Evolutionary conservation across 2,329 filamentous ascomycete species (phyloP), one percentile per base, ranked within the genome.

Genomic region (Aspergillus tamarii): DNA sequence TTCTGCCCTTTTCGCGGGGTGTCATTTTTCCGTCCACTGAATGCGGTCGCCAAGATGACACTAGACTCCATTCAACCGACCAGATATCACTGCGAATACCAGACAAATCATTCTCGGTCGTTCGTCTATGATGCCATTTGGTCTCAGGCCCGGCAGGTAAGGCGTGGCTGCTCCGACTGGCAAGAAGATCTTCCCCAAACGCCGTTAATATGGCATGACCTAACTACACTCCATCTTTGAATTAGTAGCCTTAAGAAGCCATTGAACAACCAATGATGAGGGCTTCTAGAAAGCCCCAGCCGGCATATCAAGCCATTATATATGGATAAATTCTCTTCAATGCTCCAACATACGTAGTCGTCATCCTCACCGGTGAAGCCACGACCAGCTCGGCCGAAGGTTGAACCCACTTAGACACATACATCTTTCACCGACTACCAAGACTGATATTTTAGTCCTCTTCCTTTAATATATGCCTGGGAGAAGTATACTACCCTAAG

Each of bases 11-110:
- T 39, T 56, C 54, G 41, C 50, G 56, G 52, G 39, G 48, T 60
- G 55, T 34, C 30, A 52, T 57, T 68, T 68, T 68, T 67, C 65
- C 61, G 61, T 67, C 66, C 65, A 67, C 61, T 66, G 50, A 52
- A 28, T 19, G 26, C 34, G 34, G 46, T 54, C 55, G 43, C 60
- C 57, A 59, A 55, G 34, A 26, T 21, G n/a, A 4, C 55, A 34
- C 59, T 61, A 61, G 50, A 34, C 45, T 21, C 46, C 46, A 12
- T 53, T 36, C 6, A 2, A 46, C 7, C 41, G 19, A 11, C 26
- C n/a, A 10, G 16, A 53, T 32, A 53, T 53, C 50, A 34, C 14
- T 34, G 34, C 14, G 14, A 11, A 36, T 36, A 6, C 0, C 23
- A 48, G 23, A 48, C 23, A 48, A 28, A 16, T 48, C 45, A 28